phyloP scores from a whole-genome alignment of 2,329 filamentous ascomycete genomes.

The Aspergillus neoniger region DNA sequence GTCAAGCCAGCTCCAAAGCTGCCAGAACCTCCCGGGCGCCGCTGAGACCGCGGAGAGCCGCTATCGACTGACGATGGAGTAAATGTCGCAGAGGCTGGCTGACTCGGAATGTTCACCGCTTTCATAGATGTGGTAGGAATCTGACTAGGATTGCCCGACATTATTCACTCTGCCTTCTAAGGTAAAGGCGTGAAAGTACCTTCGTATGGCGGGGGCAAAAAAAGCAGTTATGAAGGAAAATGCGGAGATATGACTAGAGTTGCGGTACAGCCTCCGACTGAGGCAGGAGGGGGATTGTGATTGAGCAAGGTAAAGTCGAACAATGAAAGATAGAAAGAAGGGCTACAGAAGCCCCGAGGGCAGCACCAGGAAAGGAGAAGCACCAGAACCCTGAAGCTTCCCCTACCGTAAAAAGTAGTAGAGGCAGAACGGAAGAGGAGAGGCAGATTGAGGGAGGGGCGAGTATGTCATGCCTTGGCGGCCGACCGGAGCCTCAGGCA shows the following conservation, averaged over 20 bases:
- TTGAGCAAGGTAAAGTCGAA: background rate
- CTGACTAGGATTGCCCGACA: slow-evolving; percentile 46
- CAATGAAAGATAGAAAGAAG: background rate
- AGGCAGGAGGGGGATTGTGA: background rate
- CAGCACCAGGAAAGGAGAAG: slow-evolving; percentile 21
- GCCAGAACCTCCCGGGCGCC: slow-evolving; percentile 44
- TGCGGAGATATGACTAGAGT: slow-evolving; percentile 18
- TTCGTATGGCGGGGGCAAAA: slow-evolving; percentile 2
- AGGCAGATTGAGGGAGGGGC: slow-evolving; percentile 6
- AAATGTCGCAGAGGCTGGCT: slow-evolving; percentile 36
- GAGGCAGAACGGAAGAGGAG: slow-evolving; percentile 17
- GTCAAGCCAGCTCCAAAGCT: slow-evolving; percentile 43
- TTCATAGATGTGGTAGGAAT: slow-evolving; percentile 39
- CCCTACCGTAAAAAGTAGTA: slow-evolving; percentile 15
- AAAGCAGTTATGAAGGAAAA: slow-evolving; percentile 21
- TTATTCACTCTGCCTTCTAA: slow-evolving; percentile 27
- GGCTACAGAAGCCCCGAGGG: slow-evolving; percentile 18
- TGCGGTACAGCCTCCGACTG: slow-evolving; percentile 6
- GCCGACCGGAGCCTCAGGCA: background rate
- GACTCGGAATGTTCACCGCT: slow-evolving; percentile 39
- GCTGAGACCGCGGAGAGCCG: slow-evolving; percentile 43
- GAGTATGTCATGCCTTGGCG: background rate
- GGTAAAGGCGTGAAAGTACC: background rate
- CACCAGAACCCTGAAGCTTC: slow-evolving; percentile 23
- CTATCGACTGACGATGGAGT: slow-evolving; percentile 37